Conservation (phyloP, 2,329 filamentous ascomycete species). For the Talaromyces sp. region DNA sequence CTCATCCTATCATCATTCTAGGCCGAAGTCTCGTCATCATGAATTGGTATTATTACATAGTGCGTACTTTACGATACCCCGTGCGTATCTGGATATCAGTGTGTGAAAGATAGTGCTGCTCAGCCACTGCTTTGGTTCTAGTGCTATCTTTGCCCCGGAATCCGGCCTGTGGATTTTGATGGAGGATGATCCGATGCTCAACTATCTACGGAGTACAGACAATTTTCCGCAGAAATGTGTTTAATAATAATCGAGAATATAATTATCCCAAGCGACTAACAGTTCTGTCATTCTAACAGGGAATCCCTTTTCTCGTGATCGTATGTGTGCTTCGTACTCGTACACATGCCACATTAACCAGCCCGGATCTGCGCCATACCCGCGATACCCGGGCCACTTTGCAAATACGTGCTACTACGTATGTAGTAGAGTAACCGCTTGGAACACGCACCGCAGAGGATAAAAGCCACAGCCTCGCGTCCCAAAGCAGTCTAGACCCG, state of each 20-base stretch:
- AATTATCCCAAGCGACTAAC: neutral
- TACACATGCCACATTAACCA: neutral
- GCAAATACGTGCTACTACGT: neutral
- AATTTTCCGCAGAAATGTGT: neutral
- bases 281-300: neutral
- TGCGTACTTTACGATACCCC: neutral
- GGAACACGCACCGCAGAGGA: slow-evolving; percentile 1
- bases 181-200: neutral
- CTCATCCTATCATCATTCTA: slow-evolving; percentile 19
- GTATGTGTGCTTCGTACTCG: neutral
- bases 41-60: neutral
- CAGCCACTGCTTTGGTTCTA: neutral
- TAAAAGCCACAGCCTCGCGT: slow-evolving; percentile 9
- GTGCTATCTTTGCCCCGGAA: neutral
- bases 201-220: neutral
- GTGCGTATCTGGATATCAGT: neutral
- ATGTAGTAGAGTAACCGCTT: neutral
- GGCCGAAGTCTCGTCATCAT: slow-evolving; percentile 13
- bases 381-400: slow-evolving; percentile 18
- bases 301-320: no score
- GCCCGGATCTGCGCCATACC: slow-evolving; percentile 12
- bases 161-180: neutral
- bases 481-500: neutral
- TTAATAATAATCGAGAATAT: neutral
- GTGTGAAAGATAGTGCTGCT: neutral